Evolutionary conservation across 345 rosid species (phyloP).

Genomic region (Citrus sp.): DNA sequence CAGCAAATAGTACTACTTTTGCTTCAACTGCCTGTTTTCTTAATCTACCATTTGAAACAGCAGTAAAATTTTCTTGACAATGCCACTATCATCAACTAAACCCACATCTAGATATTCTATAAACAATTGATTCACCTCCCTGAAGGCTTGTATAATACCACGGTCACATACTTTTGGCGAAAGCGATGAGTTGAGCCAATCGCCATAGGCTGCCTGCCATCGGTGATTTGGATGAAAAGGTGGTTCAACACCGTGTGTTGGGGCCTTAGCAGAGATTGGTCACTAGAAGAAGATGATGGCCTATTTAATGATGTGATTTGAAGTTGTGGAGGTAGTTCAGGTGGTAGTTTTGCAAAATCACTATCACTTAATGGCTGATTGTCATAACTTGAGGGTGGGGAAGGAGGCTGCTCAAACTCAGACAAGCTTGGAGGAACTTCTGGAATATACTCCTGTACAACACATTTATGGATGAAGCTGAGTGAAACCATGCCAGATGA

Average conservation of each 20-base stretch:
- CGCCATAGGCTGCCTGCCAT: conserved; percentile 30
- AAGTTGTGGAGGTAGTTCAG: conserved; percentile 58
- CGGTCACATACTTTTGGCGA: conserved; percentile 46
- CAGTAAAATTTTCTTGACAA: conserved; percentile 10
- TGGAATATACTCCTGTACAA: conserved; percentile 40
- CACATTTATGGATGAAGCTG: neutral
- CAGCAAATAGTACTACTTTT: conserved; percentile 8
- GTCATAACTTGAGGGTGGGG: conserved; percentile 56
- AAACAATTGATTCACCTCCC: conserved; percentile 21
- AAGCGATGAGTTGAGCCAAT: conserved; percentile 44
- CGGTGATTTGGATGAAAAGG: conserved; percentile 34
- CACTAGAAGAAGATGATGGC: conserved; percentile 4
- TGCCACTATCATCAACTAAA: conserved; percentile 8
- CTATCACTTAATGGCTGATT: conserved; percentile 24
- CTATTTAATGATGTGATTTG: conserved; percentile 24
- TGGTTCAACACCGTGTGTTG: conserved; percentile 36
- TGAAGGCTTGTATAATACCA: conserved; percentile 42
- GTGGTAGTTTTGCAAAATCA: conserved; percentile 56
- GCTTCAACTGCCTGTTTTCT: conserved; percentile 1
- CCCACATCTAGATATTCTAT: neutral
- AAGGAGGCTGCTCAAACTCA: conserved; percentile 50
- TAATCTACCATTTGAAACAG: neutral
- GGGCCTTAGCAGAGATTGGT: conserved; percentile 31
- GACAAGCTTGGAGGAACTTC: conserved; percentile 38
- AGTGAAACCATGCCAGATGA: neutral